Conservation (phyloP, 2,329 filamentous ascomycete genomes). For the Talaromyces funiculosus region DNA sequence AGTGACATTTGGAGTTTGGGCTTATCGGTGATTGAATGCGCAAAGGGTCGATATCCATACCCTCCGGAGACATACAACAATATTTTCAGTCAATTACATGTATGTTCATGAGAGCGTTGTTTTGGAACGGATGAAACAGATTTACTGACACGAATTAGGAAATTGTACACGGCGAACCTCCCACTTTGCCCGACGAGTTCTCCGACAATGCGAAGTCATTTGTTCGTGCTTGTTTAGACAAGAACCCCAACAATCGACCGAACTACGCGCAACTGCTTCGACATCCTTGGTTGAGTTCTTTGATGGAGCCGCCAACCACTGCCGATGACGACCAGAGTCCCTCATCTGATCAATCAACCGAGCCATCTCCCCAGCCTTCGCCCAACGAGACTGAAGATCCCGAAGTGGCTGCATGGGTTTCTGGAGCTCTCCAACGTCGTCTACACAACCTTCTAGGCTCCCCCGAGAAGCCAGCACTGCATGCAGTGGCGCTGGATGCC, state of each 20-base stretch:
- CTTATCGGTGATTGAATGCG: conserved; percentile 91
- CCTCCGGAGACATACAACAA: conserved; percentile 96
- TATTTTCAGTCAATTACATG: conserved; percentile 94
- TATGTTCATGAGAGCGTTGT: conserved; percentile 52
- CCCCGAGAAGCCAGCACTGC: conserved; percentile 69
- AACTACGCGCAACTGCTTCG: conserved; percentile 84
- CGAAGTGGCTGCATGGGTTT: conserved; percentile 85
- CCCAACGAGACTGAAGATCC: conserved; percentile 57
- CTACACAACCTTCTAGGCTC: conserved; percentile 53
- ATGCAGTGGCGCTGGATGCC: conserved; percentile 76
- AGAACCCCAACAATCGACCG: conserved; percentile 85
- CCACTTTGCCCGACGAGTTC: conserved; percentile 76
- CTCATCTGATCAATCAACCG: conserved; percentile 20
- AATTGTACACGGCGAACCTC: conserved; percentile 95
- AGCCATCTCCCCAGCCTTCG: conserved; percentile 26
- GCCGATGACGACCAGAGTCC: conserved; percentile 16
- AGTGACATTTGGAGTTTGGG: conserved; percentile 97
- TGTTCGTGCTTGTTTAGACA: conserved; percentile 83
- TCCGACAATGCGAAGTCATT: conserved; percentile 78
- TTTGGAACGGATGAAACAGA: neutral
- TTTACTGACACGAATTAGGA: conserved; percentile 55
- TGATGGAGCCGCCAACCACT: conserved; percentile 72
- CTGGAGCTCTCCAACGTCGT: conserved; percentile 61
- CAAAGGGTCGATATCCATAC: conserved; percentile 89
- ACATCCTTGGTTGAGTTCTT: conserved; percentile 76